phyloP scores from a whole-genome alignment of 345 rosid genomes.

The Gossypium arboreum region DNA sequence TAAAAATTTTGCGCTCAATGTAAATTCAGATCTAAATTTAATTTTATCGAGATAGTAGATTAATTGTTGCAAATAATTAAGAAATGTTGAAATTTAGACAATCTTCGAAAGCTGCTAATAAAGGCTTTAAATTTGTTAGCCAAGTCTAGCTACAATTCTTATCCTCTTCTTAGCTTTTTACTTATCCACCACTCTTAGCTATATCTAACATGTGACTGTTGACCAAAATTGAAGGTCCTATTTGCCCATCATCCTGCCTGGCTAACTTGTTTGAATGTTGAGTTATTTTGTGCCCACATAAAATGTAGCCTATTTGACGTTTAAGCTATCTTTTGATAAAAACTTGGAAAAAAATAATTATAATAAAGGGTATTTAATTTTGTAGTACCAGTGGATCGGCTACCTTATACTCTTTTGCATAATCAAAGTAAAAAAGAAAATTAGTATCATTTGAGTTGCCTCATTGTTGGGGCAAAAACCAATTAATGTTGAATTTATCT shows the following conservation, averaged over 20 bases:
- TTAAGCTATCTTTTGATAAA: not conserved
- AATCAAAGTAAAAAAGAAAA: no score
- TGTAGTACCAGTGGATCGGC: not conserved
- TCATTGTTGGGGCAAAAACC: not conserved
- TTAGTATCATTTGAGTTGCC: no score
- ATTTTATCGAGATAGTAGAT: no score
- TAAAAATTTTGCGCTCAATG: no score
- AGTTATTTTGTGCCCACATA: not conserved
- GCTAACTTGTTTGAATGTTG: not conserved
- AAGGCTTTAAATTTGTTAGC: not conserved
- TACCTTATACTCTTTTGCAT: not conserved
- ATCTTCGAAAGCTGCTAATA: not conserved
- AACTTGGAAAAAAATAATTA: not conserved
- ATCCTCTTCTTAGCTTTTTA: not conserved
- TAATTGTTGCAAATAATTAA: not conserved
- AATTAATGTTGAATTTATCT: not conserved
- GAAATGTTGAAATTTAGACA: not conserved
- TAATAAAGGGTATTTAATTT: not conserved
- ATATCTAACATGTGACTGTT: constrained; percentile 6
- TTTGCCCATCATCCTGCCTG: not conserved
- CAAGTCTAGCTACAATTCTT: not conserved
- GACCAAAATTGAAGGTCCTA: not conserved
- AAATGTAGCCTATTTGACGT: not conserved
- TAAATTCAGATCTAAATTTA: no score
- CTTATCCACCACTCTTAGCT: not conserved